Base-by-base conservation (phyloP, 257 asterid species). In the Nicotiana tabacum region DNA sequence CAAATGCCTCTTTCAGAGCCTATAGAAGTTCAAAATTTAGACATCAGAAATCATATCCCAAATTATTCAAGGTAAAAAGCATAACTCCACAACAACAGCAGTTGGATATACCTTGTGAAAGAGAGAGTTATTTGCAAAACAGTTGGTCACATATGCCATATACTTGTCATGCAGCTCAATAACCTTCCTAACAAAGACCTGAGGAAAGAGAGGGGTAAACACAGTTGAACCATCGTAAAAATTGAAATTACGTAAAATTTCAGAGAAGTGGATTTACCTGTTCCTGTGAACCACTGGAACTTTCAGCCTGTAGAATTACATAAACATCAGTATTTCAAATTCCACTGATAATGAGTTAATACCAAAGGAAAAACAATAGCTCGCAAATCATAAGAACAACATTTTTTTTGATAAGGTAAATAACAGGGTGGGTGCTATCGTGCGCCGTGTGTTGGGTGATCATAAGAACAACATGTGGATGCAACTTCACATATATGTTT, bases 1-100 rank as follows among this genome's bases (percentile, higher is more conserved):
- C 94, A 77, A 92, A 92, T 27, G 93, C 93, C 62, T 91, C 91
- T 81, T 85, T 88, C 43, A 92, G 68, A 30, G 90, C 90, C 94
- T 90, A 81, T 9, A 89, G 56, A 37, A 43, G 46, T 56, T 21
- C 64, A 46, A 30, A 37, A 66, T 8, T 55, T 67, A 77, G 57
- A 35, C 27, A 37, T 37, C 30, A 82, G 56, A 66, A 57, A 21
- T 17, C 57, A 29, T 30, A 77, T 51, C 27, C 16, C 80, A 76
- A 51, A 51, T 48, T 74, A 48, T 48, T 48, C 80, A 27, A 51
- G 80, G 64, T n/a, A 82, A 82, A 43, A 74, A 2, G 27, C 37
- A 76, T 7, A 80, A 80, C 46, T 53, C 29, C 29, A 35, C 29
- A 29, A 33, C 21, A 57, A 33, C 37, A 17, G 18, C 18, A 48